A percentile compares a stretch with the other conserved stretches of the same genome.
phyloP scores from a whole-genome alignment of 345 rosid species.

The Murraya paniculata region DNA sequence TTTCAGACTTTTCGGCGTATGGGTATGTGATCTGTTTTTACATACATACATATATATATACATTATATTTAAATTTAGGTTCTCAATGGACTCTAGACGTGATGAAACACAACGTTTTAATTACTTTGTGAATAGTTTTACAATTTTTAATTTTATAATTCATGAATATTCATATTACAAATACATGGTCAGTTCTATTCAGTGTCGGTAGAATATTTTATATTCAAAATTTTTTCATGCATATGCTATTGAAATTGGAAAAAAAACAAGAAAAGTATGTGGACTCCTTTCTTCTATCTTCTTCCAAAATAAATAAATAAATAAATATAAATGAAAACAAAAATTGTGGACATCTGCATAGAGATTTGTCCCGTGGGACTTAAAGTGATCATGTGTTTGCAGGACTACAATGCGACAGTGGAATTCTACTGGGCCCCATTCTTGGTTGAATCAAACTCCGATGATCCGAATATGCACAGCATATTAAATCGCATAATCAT shows the following conservation, averaged over 20 bases:
- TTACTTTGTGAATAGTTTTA: neutral
- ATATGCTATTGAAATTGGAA: neutral
- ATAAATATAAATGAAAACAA: no score
- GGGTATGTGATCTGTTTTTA: no score
- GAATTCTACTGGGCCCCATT: constrained; percentile 99
- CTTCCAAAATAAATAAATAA: neutral
- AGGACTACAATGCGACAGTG: constrained; percentile 92
- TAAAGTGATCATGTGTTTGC: neutral
- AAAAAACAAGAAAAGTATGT: neutral
- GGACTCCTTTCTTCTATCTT: neutral
- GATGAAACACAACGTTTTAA: no score
- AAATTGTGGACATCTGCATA: neutral
- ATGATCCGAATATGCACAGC: constrained; percentile 73
- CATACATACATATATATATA: no score
- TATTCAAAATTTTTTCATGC: neutral
- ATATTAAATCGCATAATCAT: constrained; percentile 68
- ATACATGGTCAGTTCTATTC: neutral
- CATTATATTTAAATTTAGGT: no score
- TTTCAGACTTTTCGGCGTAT: neutral
- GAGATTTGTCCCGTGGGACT: neutral
- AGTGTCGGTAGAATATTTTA: neutral
- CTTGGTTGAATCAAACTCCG: constrained; percentile 90
- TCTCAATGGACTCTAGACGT: no score
- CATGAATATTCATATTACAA: neutral
- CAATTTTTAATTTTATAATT: no score